Evolutionary conservation across 2,329 filamentous ascomycete genomes (phyloP).

Genomic region (Plenodomus tracheiphilus): DNA sequence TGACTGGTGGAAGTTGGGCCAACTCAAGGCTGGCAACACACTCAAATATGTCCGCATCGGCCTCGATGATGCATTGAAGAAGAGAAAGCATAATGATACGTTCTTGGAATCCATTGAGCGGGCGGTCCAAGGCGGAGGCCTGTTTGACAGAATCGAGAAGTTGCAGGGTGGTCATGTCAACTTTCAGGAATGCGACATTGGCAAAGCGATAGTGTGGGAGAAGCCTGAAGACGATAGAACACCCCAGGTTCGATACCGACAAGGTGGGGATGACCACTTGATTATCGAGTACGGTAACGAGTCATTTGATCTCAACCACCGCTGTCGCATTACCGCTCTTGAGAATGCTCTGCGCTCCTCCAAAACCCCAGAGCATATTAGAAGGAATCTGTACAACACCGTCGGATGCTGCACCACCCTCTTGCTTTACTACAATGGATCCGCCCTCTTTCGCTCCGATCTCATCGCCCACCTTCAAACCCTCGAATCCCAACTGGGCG

Average conservation of each 20-base stretch:
- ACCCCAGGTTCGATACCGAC: constrained; percentile 33
- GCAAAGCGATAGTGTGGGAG: constrained; percentile 36
- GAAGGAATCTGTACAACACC: constrained; percentile 52
- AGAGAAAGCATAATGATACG: constrained; percentile 48
- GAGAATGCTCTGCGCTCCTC: constrained; percentile 52
- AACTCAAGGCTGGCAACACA: constrained; percentile 62
- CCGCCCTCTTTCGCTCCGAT: constrained; percentile 38
- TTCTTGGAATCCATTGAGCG: constrained; percentile 52
- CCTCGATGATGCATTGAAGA: constrained; percentile 55
- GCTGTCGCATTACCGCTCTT: constrained; percentile 59
- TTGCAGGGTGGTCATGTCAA: constrained; percentile 31
- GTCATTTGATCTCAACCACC: constrained; percentile 60
- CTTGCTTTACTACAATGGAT: constrained; percentile 48
- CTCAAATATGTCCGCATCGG: constrained; percentile 56
- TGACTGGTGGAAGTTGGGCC: constrained; percentile 65
- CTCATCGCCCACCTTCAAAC: constrained; percentile 45
- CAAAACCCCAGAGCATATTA: constrained; percentile 44
- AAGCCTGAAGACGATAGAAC: constrained; percentile 20
- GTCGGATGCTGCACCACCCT: constrained; percentile 55
- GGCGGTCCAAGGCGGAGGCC: constrained; percentile 33
- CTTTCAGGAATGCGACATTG: constrained; percentile 31
- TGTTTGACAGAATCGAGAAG: constrained; percentile 26
- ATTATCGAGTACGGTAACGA: constrained; percentile 63
- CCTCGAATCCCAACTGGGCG: constrained; percentile 49
- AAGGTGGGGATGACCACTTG: constrained; percentile 53